Evolutionary conservation across 73 alveolate species (phyloP).

Genomic region (Urostyla sp.): DNA sequence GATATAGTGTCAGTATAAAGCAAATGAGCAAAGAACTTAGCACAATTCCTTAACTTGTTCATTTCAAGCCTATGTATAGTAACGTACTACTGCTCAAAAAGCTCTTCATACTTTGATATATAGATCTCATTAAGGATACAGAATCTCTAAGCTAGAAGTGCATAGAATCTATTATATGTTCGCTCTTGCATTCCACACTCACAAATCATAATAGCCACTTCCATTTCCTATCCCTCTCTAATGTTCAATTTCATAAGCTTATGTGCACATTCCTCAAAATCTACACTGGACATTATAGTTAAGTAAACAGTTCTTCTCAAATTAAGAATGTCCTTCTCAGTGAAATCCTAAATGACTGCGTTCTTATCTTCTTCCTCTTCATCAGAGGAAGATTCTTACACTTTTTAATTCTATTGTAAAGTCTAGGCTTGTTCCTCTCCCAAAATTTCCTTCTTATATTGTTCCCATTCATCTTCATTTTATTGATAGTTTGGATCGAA

Average conservation of each 20-base stretch:
- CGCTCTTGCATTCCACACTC: conserved; percentile 99
- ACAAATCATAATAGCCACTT: conserved; percentile 93
- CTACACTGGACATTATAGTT: conserved; percentile 96
- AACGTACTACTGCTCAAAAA: conserved; percentile 91
- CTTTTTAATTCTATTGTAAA: conserved; percentile 80
- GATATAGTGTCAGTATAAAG: conserved; percentile 95
- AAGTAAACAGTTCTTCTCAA: conserved; percentile 96
- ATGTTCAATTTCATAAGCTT: conserved; percentile 97
- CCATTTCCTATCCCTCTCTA: conserved; percentile 98
- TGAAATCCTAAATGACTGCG: conserved; percentile 80
- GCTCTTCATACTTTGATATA: conserved; percentile 91
- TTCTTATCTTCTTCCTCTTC: conserved; percentile 83
- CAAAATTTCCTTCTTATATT: conserved; percentile 91
- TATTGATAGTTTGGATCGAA: conserved; percentile 93
- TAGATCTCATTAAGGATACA: conserved; percentile 96
- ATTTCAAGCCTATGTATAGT: conserved; percentile 98
- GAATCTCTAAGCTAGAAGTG: conserved; percentile 91
- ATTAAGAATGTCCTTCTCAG: conserved; percentile 97
- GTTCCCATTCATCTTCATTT: conserved; percentile 96
- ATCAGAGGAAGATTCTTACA: conserved; percentile 65
- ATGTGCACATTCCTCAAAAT: conserved; percentile 98
- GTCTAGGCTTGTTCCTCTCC: conserved; percentile 95
- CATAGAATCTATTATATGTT: conserved; percentile 96
- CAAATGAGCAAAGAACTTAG: conserved; percentile 98
- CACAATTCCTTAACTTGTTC: conserved; percentile 97